These are phyloP conservation scores for Pseudonitzschia pungens DNA, from an alignment of 108 stramenopile species.

Conservation along the genomic window DNA sequence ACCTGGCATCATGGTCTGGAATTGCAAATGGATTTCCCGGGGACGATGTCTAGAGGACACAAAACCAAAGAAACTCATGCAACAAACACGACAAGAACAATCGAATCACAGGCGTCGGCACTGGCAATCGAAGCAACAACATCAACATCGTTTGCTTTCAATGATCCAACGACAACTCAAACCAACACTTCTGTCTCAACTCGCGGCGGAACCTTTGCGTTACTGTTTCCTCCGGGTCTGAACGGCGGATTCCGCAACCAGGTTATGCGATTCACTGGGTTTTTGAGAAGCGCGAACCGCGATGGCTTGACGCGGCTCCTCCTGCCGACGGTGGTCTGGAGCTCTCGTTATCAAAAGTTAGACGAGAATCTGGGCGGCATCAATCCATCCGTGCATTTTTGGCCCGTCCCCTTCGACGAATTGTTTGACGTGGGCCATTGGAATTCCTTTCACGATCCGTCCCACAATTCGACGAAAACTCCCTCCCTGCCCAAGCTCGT, in stretches of 20 bases:
- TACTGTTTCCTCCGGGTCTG: conserved; percentile 53
- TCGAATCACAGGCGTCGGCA: no score
- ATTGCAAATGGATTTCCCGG: no score
- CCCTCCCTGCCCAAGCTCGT: conserved; percentile 35
- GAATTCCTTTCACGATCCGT: conserved; percentile 44
- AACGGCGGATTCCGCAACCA: conserved; percentile 76
- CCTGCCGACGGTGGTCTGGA: conserved; percentile 60
- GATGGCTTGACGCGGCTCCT: conserved; percentile 37
- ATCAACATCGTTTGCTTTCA: no score
- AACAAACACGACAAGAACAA: no score
- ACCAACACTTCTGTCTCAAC: neutral
- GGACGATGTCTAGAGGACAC: no score
- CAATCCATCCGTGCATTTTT: conserved; percentile 11
- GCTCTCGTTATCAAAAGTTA: conserved; percentile 18
- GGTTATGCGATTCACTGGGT: conserved; percentile 64
- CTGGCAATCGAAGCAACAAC: no score
- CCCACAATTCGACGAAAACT: neutral
- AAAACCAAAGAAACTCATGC: no score
- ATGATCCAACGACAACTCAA: neutral
- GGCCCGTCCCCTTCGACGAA: conserved; percentile 54
- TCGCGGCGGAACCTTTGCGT: conserved; percentile 21
- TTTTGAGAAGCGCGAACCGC: conserved; percentile 42
- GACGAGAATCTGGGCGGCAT: neutral
- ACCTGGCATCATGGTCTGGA: no score
- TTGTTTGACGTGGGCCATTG: conserved; percentile 73